Evolutionary conservation across 2,329 filamentous ascomycete genomes (phyloP), one percentile per base, ranked within the genome.

Genomic region (Mycogone perniciosa): DNA sequence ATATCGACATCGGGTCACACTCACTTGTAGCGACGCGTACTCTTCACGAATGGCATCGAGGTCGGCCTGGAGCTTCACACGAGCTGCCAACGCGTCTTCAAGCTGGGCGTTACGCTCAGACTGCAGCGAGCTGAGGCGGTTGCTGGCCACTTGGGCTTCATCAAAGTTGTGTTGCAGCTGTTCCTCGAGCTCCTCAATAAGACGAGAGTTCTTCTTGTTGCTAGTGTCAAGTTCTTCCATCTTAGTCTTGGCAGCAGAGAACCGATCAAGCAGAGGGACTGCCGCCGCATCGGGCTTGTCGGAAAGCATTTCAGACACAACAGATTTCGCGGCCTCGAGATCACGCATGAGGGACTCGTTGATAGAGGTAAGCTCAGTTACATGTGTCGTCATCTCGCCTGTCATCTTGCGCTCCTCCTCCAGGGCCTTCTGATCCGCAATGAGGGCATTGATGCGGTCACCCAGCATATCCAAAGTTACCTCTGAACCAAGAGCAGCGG

Each of bases 111-210:
- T 81, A 44, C 86, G 84, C 68, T 91, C 87, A 13, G 82, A 81
- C 63, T 90, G 85, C 44, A 92, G 76, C 44, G 87, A 85, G 47
- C 91, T 96, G 48, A 97, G 74, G 48, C 92, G 84, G 71, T 96
- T 95, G 67, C 82, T 90, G 9, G 85, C 84, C 53, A 82, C 76
- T 64, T 96, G 89, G 54, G 92, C 90, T 66, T 96, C 88, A 63
- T 99, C 93, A 69, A 90, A 99, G 71, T 93, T 96, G 65, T 80
- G 89, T 64, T 92, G 91, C 48, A 99, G 82, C 68, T 99, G 93
- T 61, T 97, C 92, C 69, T 99, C 93, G 5, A 99, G 83, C 70
- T 99, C 92, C 66, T 97, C 89, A 7, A 99, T 89, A 9, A 99
- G 76, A 26, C 89, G 84, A 39, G 88, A 87, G 68, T 93, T 95